Percentiles rank a stretch among this genome's conserved stretches.
phyloP scores from a whole-genome alignment of 2,329 filamentous ascomycete species.

The Fusarium oligoseptatum region DNA sequence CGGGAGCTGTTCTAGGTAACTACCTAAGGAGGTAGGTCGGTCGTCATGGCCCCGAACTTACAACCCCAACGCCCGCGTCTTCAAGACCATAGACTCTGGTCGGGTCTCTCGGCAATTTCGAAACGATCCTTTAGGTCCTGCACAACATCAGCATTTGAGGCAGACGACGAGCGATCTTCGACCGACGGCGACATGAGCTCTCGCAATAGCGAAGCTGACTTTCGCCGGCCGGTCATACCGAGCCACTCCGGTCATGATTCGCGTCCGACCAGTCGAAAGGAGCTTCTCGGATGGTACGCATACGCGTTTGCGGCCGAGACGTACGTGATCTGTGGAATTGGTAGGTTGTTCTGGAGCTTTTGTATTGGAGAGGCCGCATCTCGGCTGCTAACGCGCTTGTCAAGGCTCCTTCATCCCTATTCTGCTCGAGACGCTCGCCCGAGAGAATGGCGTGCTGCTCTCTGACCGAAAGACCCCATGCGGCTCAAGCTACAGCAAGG shows the following conservation, averaged over 20 bases:
- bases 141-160: constrained; percentile 72
- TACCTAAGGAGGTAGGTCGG: constrained; percentile 9
- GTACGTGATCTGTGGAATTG: constrained; percentile 86
- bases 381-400: constrained; percentile 12
- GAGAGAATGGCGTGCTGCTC: constrained; percentile 90
- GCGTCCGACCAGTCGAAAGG: constrained; percentile 86
- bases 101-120: constrained; percentile 64
- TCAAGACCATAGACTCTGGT: constrained; percentile 59
- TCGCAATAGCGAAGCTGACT: constrained; percentile 54
- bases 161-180: constrained; percentile 76
- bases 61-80: constrained; percentile 56
- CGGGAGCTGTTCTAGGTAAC: constrained; percentile 23
- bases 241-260: constrained; percentile 88
- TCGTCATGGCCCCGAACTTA: constrained; percentile 42
- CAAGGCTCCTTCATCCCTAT: constrained; percentile 95
- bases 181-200: constrained; percentile 54
- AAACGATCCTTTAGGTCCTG: constrained; percentile 70
- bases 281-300: constrained; percentile 94
- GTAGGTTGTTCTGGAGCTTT: constrained; percentile 61
- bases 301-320: constrained; percentile 98
- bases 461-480: constrained; percentile 83
- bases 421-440: constrained; percentile 90
- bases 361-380: neutral
- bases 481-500: constrained; percentile 70
- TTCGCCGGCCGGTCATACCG: constrained; percentile 53